A percentile compares a stretch with the other conserved stretches of the same genome.
Conservation (phyloP, 2,329 filamentous ascomycete species). For the Neofusicoccum sp. region DNA sequence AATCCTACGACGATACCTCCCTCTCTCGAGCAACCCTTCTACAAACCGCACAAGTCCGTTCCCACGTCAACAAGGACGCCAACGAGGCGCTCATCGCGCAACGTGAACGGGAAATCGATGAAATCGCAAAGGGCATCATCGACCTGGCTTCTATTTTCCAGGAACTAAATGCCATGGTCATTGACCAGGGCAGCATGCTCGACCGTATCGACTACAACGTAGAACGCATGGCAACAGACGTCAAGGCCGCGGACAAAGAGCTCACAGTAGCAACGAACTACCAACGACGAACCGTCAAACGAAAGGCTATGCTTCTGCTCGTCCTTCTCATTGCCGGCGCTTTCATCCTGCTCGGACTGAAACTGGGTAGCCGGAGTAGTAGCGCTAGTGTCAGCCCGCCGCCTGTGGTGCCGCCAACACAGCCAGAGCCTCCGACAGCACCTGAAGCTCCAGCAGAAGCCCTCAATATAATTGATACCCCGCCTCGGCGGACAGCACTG, state of each 20-base stretch:
- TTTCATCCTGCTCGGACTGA: slow-evolving; percentile 82
- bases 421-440: not conserved
- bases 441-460: not conserved
- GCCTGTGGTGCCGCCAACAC: slow-evolving; percentile 5
- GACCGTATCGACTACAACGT: slow-evolving; percentile 76
- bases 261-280: slow-evolving; percentile 84
- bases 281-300: slow-evolving; percentile 82
- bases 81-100: slow-evolving; percentile 86
- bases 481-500: not conserved
- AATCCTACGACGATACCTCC: slow-evolving; percentile 89
- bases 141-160: slow-evolving; percentile 96
- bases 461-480: not conserved
- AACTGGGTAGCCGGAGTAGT: slow-evolving; percentile 45
- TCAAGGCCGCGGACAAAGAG: slow-evolving; percentile 91
- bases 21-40: slow-evolving; percentile 88
- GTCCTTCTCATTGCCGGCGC: slow-evolving; percentile 79
- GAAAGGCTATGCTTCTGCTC: slow-evolving; percentile 89
- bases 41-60: slow-evolving; percentile 63
- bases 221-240: slow-evolving; percentile 88
- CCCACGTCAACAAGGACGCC: slow-evolving; percentile 53
- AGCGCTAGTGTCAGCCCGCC: slow-evolving; percentile 6
- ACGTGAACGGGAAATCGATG: slow-evolving; percentile 93
- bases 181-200: slow-evolving; percentile 52
- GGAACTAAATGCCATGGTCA: slow-evolving; percentile 87
- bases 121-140: slow-evolving; percentile 97